Evolutionary conservation across 73 alveolate species (phyloP).

Genomic region (Loxodes magnus): DNA sequence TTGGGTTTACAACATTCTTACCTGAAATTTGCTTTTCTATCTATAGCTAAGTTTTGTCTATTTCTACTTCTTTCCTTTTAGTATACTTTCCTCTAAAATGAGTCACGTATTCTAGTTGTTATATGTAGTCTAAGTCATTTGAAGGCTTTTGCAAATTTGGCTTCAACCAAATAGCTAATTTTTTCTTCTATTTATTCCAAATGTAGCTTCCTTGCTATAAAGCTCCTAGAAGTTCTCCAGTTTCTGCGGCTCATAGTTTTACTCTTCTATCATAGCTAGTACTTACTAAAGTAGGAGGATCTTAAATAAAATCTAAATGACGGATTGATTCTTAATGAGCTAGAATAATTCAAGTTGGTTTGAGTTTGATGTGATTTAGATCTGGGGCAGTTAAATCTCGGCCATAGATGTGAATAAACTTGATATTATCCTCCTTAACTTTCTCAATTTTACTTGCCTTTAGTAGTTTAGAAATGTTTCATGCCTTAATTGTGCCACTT

Average conservation of each 20-base stretch:
- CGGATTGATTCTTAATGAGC: neutral
- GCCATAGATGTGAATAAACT: neutral
- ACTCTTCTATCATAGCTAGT: neutral
- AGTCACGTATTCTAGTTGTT: too few species aligned
- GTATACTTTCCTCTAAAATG: too few species aligned
- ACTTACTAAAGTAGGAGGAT: neutral
- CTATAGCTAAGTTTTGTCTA: too few species aligned
- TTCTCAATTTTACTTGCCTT: neutral
- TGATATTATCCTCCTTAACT: neutral
- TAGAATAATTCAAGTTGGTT: neutral
- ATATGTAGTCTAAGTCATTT: too few species aligned
- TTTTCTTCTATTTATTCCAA: too few species aligned
- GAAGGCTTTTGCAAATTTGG: too few species aligned
- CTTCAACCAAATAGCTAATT: too few species aligned
- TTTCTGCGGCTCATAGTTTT: neutral
- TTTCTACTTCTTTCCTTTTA: too few species aligned
- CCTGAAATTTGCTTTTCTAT: too few species aligned
- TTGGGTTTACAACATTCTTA: too few species aligned
- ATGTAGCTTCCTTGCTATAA: constrained; percentile 2
- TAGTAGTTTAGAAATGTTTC: neutral
- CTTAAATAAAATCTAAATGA: neutral
- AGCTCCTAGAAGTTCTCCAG: neutral
- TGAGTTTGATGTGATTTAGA: neutral
- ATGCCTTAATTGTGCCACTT: neutral
- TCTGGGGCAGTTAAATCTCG: neutral